Conservation (phyloP, 495 filamentous ascomycete genomes). For the Choiromyces venosus region DNA sequence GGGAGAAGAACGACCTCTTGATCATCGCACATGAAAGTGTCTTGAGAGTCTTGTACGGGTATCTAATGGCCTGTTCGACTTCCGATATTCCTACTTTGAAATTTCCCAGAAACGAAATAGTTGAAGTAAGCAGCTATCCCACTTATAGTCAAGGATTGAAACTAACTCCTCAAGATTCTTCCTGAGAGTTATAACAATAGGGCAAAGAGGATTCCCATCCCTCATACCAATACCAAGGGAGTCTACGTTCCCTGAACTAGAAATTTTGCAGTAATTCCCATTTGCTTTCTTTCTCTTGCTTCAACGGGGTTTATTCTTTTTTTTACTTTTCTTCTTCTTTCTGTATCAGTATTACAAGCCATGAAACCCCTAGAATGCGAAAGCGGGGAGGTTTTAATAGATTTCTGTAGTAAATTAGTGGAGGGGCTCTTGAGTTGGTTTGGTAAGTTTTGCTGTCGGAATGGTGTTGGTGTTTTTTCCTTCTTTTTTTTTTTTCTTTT, state of each 20-base stretch:
- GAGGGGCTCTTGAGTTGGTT: not conserved
- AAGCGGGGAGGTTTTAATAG: not conserved
- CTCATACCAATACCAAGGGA: conserved; percentile 37
- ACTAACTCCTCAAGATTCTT: conserved; percentile 60
- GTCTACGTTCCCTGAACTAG: conserved; percentile 17
- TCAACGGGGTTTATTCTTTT: not conserved
- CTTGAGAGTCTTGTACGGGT: conserved; percentile 90
- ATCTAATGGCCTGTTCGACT: conserved; percentile 98
- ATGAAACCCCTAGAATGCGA: not conserved
- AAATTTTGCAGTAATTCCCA: not conserved
- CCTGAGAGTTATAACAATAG: conserved; percentile 96
- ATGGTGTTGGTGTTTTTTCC: not conserved
- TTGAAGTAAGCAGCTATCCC: conserved; percentile 57
- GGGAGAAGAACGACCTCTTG: conserved; percentile 91
- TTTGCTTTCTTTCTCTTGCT: not conserved
- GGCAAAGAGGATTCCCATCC: conserved; percentile 77
- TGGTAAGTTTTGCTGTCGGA: not conserved
- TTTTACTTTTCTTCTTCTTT: too few species aligned
- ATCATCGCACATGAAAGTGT: conserved; percentile 98
- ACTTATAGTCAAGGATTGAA: not conserved
- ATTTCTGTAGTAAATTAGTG: not conserved
- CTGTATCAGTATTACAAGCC: not conserved
- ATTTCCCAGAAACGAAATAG: conserved; percentile 94
- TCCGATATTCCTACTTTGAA: conserved; percentile 87
- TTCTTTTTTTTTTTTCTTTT: not conserved